A percentile compares a stretch with the other conserved stretches of the same genome.
phyloP scores from a whole-genome alignment of 768 basidiomycete genomes.

The Mycena leptocephala region DNA sequence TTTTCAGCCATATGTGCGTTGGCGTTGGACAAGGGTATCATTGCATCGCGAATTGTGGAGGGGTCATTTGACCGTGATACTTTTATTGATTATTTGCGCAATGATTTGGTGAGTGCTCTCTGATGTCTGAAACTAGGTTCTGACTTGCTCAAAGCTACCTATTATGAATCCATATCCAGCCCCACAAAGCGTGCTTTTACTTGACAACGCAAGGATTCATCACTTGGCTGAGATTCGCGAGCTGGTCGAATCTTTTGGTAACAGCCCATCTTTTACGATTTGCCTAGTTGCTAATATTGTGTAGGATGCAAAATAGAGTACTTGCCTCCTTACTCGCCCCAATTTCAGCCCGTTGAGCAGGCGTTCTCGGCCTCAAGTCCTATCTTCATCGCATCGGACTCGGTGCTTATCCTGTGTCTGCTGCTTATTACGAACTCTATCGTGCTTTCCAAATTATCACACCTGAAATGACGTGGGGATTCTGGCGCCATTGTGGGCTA shows the following conservation, averaged over 20 bases:
- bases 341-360: neutral
- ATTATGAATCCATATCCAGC: no score
- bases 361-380: neutral
- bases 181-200: no score
- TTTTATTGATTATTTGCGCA: neutral
- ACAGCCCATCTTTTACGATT: neutral
- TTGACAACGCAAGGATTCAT: no score
- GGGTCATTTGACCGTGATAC: neutral
- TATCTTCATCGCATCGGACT: neutral
- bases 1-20: neutral
- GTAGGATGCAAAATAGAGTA: neutral
- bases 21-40: neutral
- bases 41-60: neutral
- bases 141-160: no score
- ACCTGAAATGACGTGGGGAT: neutral
- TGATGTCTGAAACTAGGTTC: no score
- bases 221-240: no score
- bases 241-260: no score
- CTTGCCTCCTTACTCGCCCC: no score
- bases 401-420: neutral
- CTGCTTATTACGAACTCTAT: neutral
- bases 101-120: neutral
- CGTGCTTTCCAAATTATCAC: neutral
- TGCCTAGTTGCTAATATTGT: neutral
- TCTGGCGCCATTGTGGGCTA: neutral